These are phyloP conservation scores for Penicillium paradoxum DNA, from an alignment of 495 filamentous ascomycete species.

Conservation along the genomic window DNA sequence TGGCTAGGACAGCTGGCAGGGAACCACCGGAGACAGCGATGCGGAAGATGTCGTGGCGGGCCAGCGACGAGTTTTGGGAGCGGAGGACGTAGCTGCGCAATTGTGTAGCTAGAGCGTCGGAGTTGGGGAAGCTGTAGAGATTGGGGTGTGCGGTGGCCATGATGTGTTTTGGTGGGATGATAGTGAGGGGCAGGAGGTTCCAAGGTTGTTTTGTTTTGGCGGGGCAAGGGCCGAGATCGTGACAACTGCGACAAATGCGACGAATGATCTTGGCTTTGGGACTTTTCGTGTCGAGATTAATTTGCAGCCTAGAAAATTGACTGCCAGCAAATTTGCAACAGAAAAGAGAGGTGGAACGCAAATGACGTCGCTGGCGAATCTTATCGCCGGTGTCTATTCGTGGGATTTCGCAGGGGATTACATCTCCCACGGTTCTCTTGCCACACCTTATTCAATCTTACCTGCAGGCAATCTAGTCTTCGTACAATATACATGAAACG, in stretches of 20 bases:
- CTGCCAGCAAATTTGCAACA: background rate
- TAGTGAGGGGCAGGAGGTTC: conserved; percentile 1
- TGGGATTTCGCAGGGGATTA: background rate
- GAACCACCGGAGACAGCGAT: conserved; percentile 93
- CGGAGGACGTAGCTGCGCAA: conserved; percentile 77
- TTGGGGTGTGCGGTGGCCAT: conserved; percentile 59
- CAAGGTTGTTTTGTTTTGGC: conserved; percentile 2
- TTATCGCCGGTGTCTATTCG: background rate
- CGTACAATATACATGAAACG: background rate
- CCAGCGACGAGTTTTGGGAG: conserved; percentile 70
- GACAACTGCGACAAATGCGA: too few species aligned
- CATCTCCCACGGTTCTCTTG: background rate
- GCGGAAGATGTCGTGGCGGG: conserved; percentile 79
- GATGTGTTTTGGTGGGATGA: conserved; percentile 9
- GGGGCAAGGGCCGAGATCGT: background rate
- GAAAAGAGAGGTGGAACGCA: background rate
- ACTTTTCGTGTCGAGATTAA: background rate
- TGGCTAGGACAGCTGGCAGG: conserved; percentile 78
- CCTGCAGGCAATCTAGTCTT: background rate
- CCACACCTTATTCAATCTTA: conserved; percentile 13
- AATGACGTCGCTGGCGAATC: conserved; percentile 4
- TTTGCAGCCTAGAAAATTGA: background rate
- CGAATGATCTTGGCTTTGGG: background rate
- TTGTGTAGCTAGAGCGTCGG: conserved; percentile 62
- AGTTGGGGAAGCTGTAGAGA: conserved; percentile 72